phyloP scores from a whole-genome alignment of 225 moss, liverwort and hornwort genomes.

The Polytrichum commune region DNA sequence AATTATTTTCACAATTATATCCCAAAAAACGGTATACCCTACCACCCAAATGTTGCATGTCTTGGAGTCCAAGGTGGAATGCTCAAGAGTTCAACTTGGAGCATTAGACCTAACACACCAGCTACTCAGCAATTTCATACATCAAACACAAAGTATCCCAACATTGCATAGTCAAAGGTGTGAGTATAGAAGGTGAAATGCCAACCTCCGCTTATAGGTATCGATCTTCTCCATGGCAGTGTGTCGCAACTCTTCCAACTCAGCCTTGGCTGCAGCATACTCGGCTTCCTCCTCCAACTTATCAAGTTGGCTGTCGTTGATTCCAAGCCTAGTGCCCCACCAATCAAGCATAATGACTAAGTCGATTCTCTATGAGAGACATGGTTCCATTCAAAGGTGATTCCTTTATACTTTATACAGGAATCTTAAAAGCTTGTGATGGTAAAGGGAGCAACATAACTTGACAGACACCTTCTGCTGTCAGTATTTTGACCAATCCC shows the following conservation, averaged over 20 bases:
- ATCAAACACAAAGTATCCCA: neutral
- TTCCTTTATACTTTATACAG: no score
- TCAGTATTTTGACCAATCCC: neutral
- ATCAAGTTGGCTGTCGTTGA: constrained; percentile 70
- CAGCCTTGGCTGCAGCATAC: constrained; percentile 70
- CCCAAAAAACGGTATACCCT: no score
- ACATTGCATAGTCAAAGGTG: neutral
- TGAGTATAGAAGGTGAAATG: neutral
- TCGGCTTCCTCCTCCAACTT: constrained; percentile 85
- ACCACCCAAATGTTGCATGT: neutral
- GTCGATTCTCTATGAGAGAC: no score
- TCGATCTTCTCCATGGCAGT: constrained; percentile 79
- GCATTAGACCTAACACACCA: neutral
- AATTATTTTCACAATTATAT: no score
- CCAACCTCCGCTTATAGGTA: constrained; percentile 86
- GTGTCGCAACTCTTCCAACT: constrained; percentile 69
- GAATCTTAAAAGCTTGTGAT: no score
- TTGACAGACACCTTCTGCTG: neutral
- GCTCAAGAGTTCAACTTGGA: neutral
- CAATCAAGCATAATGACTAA: neutral
- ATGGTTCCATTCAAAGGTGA: no score
- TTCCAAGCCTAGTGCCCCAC: constrained; percentile 50
- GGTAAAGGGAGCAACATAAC: neutral
- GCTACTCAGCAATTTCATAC: neutral
- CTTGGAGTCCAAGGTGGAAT: neutral